Evolutionary conservation across 495 filamentous ascomycete genomes (phyloP), one percentile per base, ranked within the genome.

Genomic region (Hypoxylon rickii): DNA sequence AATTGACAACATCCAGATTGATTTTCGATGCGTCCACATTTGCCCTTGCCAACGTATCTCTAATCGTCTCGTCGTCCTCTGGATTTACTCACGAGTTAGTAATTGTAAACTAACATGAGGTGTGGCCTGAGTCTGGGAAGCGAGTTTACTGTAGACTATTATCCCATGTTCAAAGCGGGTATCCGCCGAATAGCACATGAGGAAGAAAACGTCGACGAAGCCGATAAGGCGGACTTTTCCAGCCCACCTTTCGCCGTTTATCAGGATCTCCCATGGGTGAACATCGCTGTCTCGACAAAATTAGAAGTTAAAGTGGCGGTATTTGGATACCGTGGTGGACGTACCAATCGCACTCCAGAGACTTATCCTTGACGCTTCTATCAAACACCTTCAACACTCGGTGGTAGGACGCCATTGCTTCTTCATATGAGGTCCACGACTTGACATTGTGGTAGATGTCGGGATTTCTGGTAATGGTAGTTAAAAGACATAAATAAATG

Each of bases 371-470:
- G 31, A 72, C 55, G 6, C 63, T 65, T 16, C 73, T 62, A 10
- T 65, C 73, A 51, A 74, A 72, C 5, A 69, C 67, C 40, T 69
- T 65, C 16, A 76, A 61, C 7, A 76, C 65, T 20, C 72, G 72
- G 32, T 76, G 72, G 34, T 76, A 76, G 3, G 73, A 76, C 15
- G 72, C 67, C 73, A 74, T 74, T 29, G n/a, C n/a, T n/a, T n/a
- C n/a, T n/a, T n/a, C n/a, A n/a, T n/a, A n/a, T n/a, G n/a, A n/a
- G n/a, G n/a, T n/a, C n/a, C n/a, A n/a, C n/a, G n/a, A n/a, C n/a
- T n/a, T n/a, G n/a, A n/a, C n/a, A n/a, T n/a, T n/a, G n/a, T n/a
- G n/a, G n/a, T n/a, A n/a, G n/a, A n/a, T n/a, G n/a, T n/a, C n/a
- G n/a, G n/a, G n/a, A n/a, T n/a, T n/a, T n/a, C n/a, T n/a, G n/a